Evolutionary conservation across 108 stramenopile species (phyloP).

Genomic region (Stephanodiscus minutulus): DNA sequence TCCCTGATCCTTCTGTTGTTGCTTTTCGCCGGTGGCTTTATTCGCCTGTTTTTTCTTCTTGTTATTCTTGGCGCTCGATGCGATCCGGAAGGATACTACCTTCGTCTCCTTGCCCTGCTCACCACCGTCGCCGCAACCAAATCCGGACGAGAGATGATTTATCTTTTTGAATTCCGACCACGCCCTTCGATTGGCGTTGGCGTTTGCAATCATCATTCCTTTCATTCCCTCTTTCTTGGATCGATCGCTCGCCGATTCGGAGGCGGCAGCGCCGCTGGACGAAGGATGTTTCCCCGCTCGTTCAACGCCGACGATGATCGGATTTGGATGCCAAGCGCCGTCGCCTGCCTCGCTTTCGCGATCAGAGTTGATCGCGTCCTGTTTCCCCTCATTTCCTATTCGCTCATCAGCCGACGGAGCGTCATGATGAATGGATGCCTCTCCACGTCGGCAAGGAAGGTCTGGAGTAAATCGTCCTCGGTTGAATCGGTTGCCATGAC

Average conservation of each 20-base stretch:
- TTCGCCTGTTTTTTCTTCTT: conserved; percentile 13
- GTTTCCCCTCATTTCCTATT: not conserved
- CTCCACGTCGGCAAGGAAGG: conserved; percentile 13
- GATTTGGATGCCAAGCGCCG: not conserved
- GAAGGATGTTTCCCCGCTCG: not conserved
- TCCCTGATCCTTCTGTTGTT: not conserved
- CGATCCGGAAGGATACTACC: conserved; percentile 17
- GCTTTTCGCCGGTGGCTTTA: not conserved
- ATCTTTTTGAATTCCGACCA: conserved; percentile 20
- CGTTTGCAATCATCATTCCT: conserved; percentile 3
- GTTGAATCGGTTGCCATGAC: not conserved
- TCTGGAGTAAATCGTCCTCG: conserved; percentile 7
- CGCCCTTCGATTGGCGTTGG: conserved; percentile 6
- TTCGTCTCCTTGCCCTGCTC: not conserved
- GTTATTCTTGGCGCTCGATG: conserved; percentile 7
- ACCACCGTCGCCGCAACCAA: not conserved
- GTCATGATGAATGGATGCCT: conserved; percentile 5
- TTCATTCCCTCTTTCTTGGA: not conserved
- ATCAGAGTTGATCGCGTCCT: too few relatives aligned
- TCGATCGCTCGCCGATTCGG: too few relatives aligned
- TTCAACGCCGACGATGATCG: not conserved
- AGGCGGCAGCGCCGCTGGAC: not conserved
- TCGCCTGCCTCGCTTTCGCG: not conserved
- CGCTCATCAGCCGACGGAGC: not conserved
- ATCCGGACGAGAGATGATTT: conserved; percentile 5